A percentile compares a stretch with the other conserved stretches of the same genome.
phyloP scores from a whole-genome alignment of 129 eudicot species.

The Artemisia annua region DNA sequence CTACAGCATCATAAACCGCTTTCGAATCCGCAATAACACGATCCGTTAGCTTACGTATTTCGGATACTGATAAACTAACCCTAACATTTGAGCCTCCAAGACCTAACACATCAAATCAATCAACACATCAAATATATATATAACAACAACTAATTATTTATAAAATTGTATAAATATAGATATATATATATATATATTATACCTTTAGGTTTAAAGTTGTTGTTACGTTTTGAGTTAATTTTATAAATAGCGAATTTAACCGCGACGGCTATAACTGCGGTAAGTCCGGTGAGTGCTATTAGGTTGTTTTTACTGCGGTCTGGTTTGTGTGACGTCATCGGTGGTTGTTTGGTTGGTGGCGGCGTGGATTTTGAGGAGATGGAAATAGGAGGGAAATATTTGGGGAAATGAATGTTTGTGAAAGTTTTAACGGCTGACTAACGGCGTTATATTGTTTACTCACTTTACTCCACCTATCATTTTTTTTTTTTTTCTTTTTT shows the following conservation, averaged over 20 bases:
- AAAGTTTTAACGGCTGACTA: slow-evolving; percentile 25
- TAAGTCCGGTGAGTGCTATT: slow-evolving; percentile 77
- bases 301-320: slow-evolving; percentile 35
- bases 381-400: slow-evolving; percentile 78
- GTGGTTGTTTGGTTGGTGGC: slow-evolving; percentile 11
- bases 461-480: no score
- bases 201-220: slow-evolving; percentile 46
- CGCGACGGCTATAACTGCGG: slow-evolving; percentile 75
- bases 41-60: slow-evolving; percentile 65
- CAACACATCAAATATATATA: neutral
- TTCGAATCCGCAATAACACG: slow-evolving; percentile 70
- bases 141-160: neutral
- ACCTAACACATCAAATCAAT: slow-evolving; percentile 39
- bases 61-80: slow-evolving; percentile 61
- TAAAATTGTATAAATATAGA: neutral
- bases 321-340: slow-evolving; percentile 41
- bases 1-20: slow-evolving; percentile 74
- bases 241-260: slow-evolving; percentile 59
- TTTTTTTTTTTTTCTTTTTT: no score
- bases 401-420: slow-evolving; percentile 35
- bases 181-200: neutral
- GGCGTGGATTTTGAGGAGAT: slow-evolving; percentile 26
- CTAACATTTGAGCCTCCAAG: slow-evolving; percentile 65
- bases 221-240: slow-evolving; percentile 44
- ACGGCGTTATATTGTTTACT: slow-evolving; percentile 4